Percentiles rank a stretch among this genome's conserved stretches.
These are phyloP conservation scores for Neurospora africana DNA, from an alignment of 495 filamentous ascomycete genomes.

Conservation along the genomic window DNA sequence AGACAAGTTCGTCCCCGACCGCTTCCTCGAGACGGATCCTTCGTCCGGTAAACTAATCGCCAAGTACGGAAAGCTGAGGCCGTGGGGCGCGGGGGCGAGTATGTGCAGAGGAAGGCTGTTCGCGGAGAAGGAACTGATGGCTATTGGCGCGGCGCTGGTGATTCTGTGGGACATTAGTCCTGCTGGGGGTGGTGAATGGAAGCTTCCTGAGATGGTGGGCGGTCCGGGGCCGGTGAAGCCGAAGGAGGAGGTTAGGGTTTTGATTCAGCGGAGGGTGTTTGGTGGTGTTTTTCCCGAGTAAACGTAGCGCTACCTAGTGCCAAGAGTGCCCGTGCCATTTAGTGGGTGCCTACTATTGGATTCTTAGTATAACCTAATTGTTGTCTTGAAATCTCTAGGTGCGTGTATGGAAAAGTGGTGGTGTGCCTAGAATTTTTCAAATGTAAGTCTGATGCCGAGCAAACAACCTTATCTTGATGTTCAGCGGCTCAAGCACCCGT, in stretches of 20 bases:
- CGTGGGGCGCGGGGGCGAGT: conserved; percentile 7
- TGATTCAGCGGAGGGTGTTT: conserved; percentile 1
- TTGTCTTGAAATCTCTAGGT: too few species aligned
- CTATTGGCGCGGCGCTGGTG: conserved; percentile 6
- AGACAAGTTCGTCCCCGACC: conserved; percentile 11
- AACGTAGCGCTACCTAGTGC: background rate
- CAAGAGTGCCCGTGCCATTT: too few species aligned
- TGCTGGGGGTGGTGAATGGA: background rate
- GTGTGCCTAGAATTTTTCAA: too few species aligned
- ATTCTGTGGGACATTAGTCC: conserved; percentile 13
- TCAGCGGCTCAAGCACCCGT: too few species aligned
- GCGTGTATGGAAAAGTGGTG: too few species aligned
- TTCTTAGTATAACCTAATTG: too few species aligned
- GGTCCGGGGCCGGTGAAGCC: background rate
- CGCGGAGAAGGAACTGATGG: conserved; percentile 15
- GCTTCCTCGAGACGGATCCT: conserved; percentile 9
- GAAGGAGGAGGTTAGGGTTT: conserved; percentile 2
- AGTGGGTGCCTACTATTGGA: too few species aligned
- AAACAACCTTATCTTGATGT: too few species aligned
- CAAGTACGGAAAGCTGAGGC: conserved; percentile 7
- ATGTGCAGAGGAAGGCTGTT: conserved; percentile 12
- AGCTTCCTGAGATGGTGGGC: background rate
- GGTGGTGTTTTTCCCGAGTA: background rate
- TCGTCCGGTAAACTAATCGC: background rate
- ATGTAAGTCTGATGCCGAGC: too few species aligned